These are phyloP conservation scores for Metarhizium rileyi DNA, from an alignment of 2,329 filamentous ascomycete species.

Conservation along the genomic window DNA sequence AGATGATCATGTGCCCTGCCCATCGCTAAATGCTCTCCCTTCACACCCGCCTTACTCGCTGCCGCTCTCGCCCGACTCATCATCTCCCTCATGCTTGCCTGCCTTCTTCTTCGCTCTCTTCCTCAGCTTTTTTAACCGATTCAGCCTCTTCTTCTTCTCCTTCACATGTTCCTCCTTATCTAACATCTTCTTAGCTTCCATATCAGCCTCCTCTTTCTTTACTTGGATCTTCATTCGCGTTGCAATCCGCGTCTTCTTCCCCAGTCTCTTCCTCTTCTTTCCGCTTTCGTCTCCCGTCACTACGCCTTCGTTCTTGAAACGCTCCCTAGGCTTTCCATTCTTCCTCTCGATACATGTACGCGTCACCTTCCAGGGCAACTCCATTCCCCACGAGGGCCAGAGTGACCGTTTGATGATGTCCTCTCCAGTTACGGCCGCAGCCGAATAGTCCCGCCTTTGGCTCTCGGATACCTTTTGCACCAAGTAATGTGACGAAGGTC, in stretches of 20 bases:
- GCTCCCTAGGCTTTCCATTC: constrained; percentile 1
- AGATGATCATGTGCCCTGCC: background rate
- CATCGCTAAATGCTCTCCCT: background rate
- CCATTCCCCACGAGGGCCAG: constrained; percentile 44
- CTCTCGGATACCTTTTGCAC: constrained; percentile 26
- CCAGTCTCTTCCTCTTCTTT: constrained; percentile 32
- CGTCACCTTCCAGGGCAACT: constrained; percentile 50
- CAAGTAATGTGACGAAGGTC: constrained; percentile 43
- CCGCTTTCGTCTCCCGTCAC: constrained; percentile 12
- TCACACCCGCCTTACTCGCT: constrained; percentile 6
- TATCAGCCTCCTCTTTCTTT: constrained; percentile 29
- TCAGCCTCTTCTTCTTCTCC: constrained; percentile 54
- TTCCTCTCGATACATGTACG: constrained; percentile 29
- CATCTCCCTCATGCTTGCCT: constrained; percentile 11
- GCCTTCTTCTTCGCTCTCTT: constrained; percentile 47
- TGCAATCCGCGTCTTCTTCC: constrained; percentile 50
- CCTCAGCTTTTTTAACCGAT: constrained; percentile 50
- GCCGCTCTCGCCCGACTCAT: constrained; percentile 6
- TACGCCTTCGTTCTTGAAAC: background rate
- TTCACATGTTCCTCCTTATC: constrained; percentile 46
- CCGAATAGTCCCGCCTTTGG: constrained; percentile 29
- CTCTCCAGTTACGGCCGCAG: constrained; percentile 42
- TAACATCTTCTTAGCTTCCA: constrained; percentile 26
- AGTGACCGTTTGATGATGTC: constrained; percentile 36
- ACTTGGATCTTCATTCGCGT: constrained; percentile 35